Evolutionary conservation across 805 yeast species (phyloP).

Genomic region (Lipomyces mesembrius): DNA sequence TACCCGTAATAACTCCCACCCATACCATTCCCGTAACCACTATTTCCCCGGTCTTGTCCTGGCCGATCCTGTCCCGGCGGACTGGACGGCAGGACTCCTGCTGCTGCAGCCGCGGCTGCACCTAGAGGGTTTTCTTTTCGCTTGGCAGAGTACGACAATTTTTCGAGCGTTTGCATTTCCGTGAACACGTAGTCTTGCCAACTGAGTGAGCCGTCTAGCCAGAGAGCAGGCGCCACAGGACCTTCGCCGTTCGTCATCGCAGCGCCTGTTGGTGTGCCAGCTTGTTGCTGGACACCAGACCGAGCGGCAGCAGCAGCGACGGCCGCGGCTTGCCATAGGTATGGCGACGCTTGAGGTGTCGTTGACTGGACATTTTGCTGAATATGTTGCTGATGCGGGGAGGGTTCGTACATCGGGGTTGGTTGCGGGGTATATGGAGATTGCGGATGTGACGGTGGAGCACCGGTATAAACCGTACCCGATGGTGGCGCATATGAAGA

Average conservation of each 20-base stretch:
- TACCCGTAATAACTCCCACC: conserved; percentile 8
- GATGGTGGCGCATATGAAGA: neutral
- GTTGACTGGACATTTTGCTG: neutral
- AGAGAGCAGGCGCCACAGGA: neutral
- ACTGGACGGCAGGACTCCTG: neutral
- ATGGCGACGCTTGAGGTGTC: neutral
- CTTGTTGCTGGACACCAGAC: neutral
- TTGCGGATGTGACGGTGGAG: conserved; percentile 1
- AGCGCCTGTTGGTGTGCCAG: conserved; percentile 12
- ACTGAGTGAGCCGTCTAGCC: conserved; percentile 16
- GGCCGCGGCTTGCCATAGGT: conserved; percentile 12
- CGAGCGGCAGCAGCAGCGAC: conserved; percentile 4
- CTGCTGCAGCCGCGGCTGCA: conserved; percentile 4
- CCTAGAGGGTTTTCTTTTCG: neutral
- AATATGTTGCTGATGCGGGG: conserved; percentile 1
- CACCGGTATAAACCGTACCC: neutral
- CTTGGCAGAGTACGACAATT: conserved; percentile 3
- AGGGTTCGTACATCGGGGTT: neutral
- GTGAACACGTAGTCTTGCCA: conserved; percentile 33
- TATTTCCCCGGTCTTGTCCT: neutral
- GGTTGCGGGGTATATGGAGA: neutral
- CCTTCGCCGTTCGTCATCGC: neutral
- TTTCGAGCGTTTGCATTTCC: conserved; percentile 27
- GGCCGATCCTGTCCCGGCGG: neutral
- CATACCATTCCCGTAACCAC: neutral